A percentile compares a stretch with the other conserved stretches of the same genome.
phyloP scores from a whole-genome alignment of 1,284 basidiomycete species.

The Agroathelia rolfsii region DNA sequence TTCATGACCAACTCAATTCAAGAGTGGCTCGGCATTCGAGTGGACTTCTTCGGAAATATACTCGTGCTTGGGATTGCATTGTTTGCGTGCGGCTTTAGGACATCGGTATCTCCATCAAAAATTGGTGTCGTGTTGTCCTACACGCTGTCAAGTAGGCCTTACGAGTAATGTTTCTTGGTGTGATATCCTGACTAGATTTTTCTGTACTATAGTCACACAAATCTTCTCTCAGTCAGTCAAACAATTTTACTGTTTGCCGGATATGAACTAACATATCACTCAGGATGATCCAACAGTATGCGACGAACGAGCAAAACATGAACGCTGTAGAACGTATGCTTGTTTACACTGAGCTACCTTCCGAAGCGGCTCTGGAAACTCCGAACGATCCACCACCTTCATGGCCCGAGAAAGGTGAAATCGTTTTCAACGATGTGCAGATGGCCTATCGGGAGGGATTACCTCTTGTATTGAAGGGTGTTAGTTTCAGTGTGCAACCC shows the following conservation, averaged over 20 bases:
- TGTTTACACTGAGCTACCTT: constrained; percentile 43
- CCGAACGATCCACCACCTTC: constrained; percentile 40
- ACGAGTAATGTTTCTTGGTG: too few relatives aligned
- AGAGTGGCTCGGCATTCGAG: constrained; percentile 48
- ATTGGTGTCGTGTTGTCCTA: constrained; percentile 61
- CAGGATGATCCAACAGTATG: constrained; percentile 46
- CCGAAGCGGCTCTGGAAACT: constrained; percentile 34
- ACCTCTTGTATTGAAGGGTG: constrained; percentile 61
- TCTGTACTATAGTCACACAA: constrained; percentile 34
- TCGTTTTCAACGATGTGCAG: constrained; percentile 53
- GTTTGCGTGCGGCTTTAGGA: constrained; percentile 48
- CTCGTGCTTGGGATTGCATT: constrained; percentile 67
- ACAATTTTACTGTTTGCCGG: constrained; percentile 2
- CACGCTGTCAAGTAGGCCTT: constrained; percentile 45
- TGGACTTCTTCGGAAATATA: constrained; percentile 63
- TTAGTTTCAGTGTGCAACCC: constrained; percentile 52
- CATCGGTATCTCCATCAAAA: constrained; percentile 36
- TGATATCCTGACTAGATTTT: constrained; percentile 2
- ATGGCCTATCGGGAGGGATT: constrained; percentile 64
- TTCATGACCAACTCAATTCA: constrained; percentile 66
- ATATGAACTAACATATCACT: too few relatives aligned
- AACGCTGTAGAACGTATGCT: constrained; percentile 63
- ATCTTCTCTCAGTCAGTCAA: constrained; percentile 41
- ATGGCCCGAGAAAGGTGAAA: constrained; percentile 60
- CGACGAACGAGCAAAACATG: constrained; percentile 60